Evolutionary conservation across 345 rosid genomes (phyloP), one percentile per base, ranked within the genome.

Genomic region (Crucihimalaya himalaica): DNA sequence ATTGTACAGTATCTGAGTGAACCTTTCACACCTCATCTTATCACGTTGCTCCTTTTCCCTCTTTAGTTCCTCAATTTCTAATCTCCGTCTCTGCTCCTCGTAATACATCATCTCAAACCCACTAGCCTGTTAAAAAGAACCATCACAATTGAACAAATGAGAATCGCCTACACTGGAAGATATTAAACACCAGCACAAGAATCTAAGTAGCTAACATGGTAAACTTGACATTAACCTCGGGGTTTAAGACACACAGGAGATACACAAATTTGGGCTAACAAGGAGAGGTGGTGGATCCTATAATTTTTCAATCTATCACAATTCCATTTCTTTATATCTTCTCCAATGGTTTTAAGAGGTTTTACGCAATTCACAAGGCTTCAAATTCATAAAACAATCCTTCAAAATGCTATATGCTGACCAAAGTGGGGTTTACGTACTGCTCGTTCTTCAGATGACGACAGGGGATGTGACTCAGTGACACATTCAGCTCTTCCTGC

Each of bases 21-120:
- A 72, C 39, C 73, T 74, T 70, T 79, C 79, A 57, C 25, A 43
- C 65, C 61, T 57, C 51, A 55, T 19, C 61, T 57, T 51, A 50
- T 70, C 46, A 4, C 18, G 55, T 59, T 13, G 40, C 60, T 71
- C 78, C 20, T 59, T 54, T 67, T 76, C 77, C 67, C 72, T 76
- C 68, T 62, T 55, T 23, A 76, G 50, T 45, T 80, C 78, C 39
- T 80, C 80, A 25, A 68, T 37, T 72, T 80, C 80, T 40, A 55
- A 16, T 58, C 56, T 68, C 27, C 42, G 67, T 65, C 68, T 79
- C 71, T 76, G 72, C 68, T 72, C 83, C 59, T 76, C 77, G 16
- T 68, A 35, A 46, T 83, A 78, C 53, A 57, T 37, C 18, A 13
- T 42, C 66, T 66, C 76, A 37, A 51, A 31, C 63, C 18, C 27